Conservation (phyloP, 805 yeast genomes). For the Saturnispora hagleri region DNA sequence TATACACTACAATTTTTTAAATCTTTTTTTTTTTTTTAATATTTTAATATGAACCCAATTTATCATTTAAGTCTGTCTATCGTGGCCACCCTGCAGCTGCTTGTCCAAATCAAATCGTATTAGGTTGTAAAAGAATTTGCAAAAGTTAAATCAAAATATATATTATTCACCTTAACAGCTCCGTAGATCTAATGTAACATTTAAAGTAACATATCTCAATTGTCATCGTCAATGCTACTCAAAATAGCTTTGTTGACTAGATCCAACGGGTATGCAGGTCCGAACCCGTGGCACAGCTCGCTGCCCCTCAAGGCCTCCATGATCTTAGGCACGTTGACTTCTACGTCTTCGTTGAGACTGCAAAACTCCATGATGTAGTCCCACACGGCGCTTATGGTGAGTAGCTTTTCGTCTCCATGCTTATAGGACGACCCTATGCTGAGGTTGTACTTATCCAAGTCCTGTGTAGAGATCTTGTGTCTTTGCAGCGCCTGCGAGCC, state of each 20-base stretch:
- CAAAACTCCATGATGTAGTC: slow-evolving; percentile 52
- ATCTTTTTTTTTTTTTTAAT: slow-evolving; percentile 3
- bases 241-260: slow-evolving; percentile 33
- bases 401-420: slow-evolving; percentile 33
- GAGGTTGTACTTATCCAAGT: slow-evolving; percentile 13
- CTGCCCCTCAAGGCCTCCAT: slow-evolving; percentile 54
- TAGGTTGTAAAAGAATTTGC: not conserved
- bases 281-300: slow-evolving; percentile 73
- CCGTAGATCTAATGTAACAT: not conserved
- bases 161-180: not conserved
- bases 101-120: too few species aligned
- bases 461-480: slow-evolving; percentile 5
- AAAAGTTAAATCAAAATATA: too few species aligned
- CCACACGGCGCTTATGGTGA: slow-evolving; percentile 78
- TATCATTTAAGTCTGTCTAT: not conserved
- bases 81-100: not conserved
- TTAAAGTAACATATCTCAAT: not conserved
- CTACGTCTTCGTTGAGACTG: slow-evolving; percentile 37
- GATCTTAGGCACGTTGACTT: slow-evolving; percentile 47
- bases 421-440: slow-evolving; percentile 15
- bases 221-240: slow-evolving; percentile 8
- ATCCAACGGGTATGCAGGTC: slow-evolving; percentile 52
- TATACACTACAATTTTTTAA: slow-evolving; percentile 2
- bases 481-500: slow-evolving; percentile 6
- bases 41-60: not conserved